Percentiles rank a stretch among this genome's conserved stretches.
Conservation (phyloP, 768 basidiomycete species). For the Suillus subalutaceus region DNA sequence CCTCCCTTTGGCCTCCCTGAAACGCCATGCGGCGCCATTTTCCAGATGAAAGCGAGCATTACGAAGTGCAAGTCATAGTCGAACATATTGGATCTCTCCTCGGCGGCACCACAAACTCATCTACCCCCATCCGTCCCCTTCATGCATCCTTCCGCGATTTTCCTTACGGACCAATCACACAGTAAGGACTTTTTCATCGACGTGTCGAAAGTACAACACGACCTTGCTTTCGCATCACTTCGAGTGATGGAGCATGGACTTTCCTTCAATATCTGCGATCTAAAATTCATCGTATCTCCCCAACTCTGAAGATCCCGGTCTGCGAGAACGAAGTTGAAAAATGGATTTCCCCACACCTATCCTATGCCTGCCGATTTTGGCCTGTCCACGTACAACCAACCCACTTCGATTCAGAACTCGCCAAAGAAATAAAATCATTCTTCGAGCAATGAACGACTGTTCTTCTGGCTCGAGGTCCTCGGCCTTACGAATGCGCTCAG, state of each 20-base stretch:
- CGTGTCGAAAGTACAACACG: background rate
- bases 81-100: background rate
- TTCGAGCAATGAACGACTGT: background rate
- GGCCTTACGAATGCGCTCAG: background rate
- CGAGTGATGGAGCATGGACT: background rate
- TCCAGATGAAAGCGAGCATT: background rate
- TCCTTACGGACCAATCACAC: background rate
- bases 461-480: background rate
- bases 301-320: background rate
- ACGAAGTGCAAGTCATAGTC: background rate
- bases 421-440: background rate
- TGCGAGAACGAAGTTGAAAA: background rate
- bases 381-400: background rate
- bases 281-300: background rate
- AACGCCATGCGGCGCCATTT: background rate
- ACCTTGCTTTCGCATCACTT: slow-evolving; percentile 1
- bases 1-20: too few relatives aligned
- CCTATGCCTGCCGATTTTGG: background rate
- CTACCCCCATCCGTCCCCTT: background rate
- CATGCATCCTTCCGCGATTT: background rate
- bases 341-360: background rate
- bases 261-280: background rate
- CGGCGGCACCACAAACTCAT: background rate
- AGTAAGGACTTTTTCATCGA: background rate
- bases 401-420: background rate